These are phyloP conservation scores for Fusarium armeniacum DNA, from an alignment of 2,329 filamentous ascomycete species.

Conservation along the genomic window DNA sequence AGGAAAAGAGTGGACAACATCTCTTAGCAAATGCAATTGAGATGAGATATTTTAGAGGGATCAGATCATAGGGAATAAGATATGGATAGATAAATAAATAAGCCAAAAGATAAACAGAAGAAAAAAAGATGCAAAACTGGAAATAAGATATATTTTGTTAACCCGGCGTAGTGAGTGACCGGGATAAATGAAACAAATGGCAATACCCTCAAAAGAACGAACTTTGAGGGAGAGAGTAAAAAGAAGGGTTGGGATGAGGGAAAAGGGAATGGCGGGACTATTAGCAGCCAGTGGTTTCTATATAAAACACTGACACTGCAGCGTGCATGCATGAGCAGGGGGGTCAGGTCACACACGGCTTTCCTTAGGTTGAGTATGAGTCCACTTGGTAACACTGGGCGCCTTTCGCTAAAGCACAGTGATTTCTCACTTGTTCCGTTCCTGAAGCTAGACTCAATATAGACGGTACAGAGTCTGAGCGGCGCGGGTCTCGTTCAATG, in stretches of 20 bases:
- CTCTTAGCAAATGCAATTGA: conserved; percentile 13
- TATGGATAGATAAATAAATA: not conserved
- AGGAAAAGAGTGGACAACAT: conserved; percentile 54
- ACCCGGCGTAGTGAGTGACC: conserved; percentile 50
- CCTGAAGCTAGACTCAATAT: conserved; percentile 16
- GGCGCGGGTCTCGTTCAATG: not conserved
- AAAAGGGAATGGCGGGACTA: conserved; percentile 11
- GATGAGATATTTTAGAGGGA: not conserved
- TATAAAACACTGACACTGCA: conserved; percentile 17
- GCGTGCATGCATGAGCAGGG: conserved; percentile 7
- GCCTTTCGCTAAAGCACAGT: conserved; percentile 1
- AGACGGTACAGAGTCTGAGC: conserved; percentile 4
- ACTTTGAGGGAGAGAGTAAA: conserved; percentile 17
- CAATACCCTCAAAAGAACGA: conserved; percentile 8
- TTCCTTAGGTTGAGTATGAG: not conserved
- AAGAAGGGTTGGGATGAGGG: conserved; percentile 3
- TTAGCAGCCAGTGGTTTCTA: conserved; percentile 11
- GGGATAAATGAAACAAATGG: conserved; percentile 20
- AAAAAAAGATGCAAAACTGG: not conserved
- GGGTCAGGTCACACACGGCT: not conserved
- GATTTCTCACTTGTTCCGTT: conserved; percentile 10
- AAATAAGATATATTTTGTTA: conserved; percentile 30
- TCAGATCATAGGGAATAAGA: not conserved
- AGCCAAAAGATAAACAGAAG: not conserved
- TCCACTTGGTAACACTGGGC: conserved; percentile 1